Evolutionary conservation across 2,329 filamentous ascomycete species (phyloP).

Genomic region (Byssothecium circinans): DNA sequence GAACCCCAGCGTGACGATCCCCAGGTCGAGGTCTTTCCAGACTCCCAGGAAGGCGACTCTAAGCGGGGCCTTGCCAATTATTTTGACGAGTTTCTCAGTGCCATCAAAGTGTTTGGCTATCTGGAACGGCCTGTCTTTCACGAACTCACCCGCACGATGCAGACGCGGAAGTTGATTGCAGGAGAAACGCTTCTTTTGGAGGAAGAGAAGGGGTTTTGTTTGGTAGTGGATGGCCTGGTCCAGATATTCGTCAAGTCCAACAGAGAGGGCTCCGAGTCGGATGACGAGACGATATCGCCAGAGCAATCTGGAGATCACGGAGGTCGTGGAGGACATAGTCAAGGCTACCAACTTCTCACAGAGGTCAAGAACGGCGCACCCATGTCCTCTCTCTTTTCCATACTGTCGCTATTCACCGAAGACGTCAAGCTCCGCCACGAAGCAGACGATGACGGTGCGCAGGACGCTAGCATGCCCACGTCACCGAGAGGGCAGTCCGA

Average conservation of each 20-base stretch:
- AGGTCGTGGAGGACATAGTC: conserved; percentile 62
- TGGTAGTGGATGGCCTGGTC: conserved; percentile 93
- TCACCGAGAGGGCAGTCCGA: conserved; percentile 24
- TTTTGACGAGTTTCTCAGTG: conserved; percentile 94
- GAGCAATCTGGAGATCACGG: conserved; percentile 61
- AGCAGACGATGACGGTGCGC: conserved; percentile 60
- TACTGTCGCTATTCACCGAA: conserved; percentile 94
- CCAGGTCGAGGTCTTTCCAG: conserved; percentile 91
- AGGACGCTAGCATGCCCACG: conserved; percentile 28
- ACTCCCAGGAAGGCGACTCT: conserved; percentile 83
- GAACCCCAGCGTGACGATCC: conserved; percentile 96
- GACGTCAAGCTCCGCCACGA: conserved; percentile 78
- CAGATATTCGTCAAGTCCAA: conserved; percentile 98
- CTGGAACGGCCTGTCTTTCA: conserved; percentile 96
- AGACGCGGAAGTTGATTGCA: conserved; percentile 92
- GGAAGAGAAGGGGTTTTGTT: conserved; percentile 96
- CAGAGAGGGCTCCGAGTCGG: conserved; percentile 48
- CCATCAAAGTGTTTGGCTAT: conserved; percentile 99
- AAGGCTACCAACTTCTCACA: conserved; percentile 91
- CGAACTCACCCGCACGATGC: conserved; percentile 96
- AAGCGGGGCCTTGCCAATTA: conserved; percentile 96
- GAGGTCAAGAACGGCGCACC: conserved; percentile 97
- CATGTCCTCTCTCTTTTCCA: conserved; percentile 98
- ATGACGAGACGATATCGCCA: conserved; percentile 51
- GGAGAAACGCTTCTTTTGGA: conserved; percentile 94